A percentile compares a stretch with the other conserved stretches of the same genome.
These are phyloP conservation scores for Leishmania lainsoni DNA, from an alignment of 208 protist genomes.

Conservation along the genomic window DNA sequence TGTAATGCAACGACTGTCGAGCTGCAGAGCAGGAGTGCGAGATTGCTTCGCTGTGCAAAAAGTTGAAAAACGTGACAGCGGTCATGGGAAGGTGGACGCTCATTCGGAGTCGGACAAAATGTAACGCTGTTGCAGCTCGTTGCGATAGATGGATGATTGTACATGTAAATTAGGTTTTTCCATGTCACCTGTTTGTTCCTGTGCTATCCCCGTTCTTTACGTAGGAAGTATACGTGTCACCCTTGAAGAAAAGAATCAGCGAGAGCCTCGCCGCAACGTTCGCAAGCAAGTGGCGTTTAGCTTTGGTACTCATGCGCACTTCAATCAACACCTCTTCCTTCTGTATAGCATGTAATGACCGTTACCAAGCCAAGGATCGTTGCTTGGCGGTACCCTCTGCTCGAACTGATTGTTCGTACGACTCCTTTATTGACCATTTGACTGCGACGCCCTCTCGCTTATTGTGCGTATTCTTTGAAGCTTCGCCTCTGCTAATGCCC, in stretches of 20 bases:
- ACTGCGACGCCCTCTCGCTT: neutral
- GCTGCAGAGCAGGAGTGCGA: neutral
- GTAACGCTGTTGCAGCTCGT: neutral
- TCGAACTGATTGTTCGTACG: neutral
- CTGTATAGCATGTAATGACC: neutral
- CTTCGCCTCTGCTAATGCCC: neutral
- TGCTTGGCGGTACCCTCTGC: neutral
- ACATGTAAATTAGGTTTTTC: conserved; percentile 6
- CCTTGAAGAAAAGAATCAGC: neutral
- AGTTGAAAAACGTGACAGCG: neutral
- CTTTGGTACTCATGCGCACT: neutral
- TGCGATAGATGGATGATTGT: neutral
- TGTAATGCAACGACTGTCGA: conserved; percentile 3
- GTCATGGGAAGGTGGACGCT: neutral
- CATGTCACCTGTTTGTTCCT: neutral
- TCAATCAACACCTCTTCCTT: neutral
- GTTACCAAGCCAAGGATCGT: neutral
- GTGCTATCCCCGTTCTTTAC: neutral
- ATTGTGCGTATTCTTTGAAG: neutral
- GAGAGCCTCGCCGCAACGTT: neutral
- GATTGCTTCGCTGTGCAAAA: neutral
- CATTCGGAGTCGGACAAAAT: neutral
- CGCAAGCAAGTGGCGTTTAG: neutral
- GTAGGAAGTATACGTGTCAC: neutral
- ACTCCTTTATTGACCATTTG: neutral